Evolutionary conservation across 352 stramenopile genomes (phyloP).

Genomic region (Phytophthora citricola): DNA sequence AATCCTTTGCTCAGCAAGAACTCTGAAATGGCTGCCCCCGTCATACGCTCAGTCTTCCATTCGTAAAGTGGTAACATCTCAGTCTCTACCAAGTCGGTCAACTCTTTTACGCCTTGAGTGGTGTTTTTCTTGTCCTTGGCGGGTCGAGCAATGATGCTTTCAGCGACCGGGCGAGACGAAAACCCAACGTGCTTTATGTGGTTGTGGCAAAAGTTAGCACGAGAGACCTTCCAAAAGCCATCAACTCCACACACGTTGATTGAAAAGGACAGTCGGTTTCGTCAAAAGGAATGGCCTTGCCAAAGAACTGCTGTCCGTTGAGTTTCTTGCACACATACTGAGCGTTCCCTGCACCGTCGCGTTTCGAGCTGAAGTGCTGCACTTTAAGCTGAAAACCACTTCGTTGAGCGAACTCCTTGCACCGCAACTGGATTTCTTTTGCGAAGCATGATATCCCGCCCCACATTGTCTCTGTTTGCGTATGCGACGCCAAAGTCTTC

Average conservation of each 20-base stretch:
- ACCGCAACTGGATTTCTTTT: slow-evolving; percentile 8
- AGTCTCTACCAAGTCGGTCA: not conserved
- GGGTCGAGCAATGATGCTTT: not conserved
- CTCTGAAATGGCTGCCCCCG: not conserved
- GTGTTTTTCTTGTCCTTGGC: slow-evolving; percentile 15
- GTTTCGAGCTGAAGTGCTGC: too few relatives aligned
- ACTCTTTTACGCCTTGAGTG: not conserved
- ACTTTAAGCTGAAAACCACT: slow-evolving; percentile 1
- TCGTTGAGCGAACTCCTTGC: slow-evolving; percentile 5
- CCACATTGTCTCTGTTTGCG: not conserved
- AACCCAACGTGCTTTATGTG: slow-evolving; percentile 18
- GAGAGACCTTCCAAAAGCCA: slow-evolving; percentile 14
- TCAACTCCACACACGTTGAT: slow-evolving; percentile 1
- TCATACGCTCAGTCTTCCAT: slow-evolving; percentile 1
- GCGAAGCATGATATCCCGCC: not conserved
- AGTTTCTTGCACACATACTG: slow-evolving; percentile 35
- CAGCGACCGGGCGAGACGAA: not conserved
- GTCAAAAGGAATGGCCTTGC: not conserved
- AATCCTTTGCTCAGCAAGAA: not conserved
- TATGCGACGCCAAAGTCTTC: slow-evolving; percentile 1
- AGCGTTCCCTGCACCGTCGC: slow-evolving; percentile 10
- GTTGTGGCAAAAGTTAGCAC: slow-evolving; percentile 21
- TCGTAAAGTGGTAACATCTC: slow-evolving; percentile 14
- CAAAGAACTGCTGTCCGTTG: slow-evolving; percentile 19
- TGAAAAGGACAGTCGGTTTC: not conserved